phyloP scores from a whole-genome alignment of 345 rosid species.

The Citrus australasica region DNA sequence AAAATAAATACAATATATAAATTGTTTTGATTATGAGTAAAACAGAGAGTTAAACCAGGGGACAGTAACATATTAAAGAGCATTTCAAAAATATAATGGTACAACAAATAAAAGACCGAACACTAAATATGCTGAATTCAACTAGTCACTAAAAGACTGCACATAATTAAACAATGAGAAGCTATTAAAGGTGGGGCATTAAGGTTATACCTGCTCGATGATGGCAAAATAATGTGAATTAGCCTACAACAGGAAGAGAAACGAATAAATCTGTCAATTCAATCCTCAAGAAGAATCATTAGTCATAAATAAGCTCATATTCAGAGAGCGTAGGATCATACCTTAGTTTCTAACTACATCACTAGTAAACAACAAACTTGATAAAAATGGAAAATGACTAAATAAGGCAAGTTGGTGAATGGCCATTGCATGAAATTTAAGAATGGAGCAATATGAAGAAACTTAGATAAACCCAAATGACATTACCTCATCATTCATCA shows the following conservation, averaged over 20 bases:
- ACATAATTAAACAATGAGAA: background rate
- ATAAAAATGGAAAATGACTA: background rate
- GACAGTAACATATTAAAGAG: background rate
- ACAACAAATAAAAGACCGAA: background rate
- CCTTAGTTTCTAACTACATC: background rate
- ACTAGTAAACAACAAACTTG: background rate
- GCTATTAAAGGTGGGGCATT: background rate
- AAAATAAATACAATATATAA: no score
- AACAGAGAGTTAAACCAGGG: background rate
- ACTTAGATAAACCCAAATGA: background rate
- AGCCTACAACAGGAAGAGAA: conserved; percentile 60
- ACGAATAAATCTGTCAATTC: conserved; percentile 8
- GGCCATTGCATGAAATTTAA: background rate
- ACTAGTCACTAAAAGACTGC: background rate
- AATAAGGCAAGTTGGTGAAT: background rate
- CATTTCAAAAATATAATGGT: background rate
- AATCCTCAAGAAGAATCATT: background rate
- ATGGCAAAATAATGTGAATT: conserved; percentile 96
- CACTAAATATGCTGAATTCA: background rate
- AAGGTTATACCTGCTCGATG: conserved; percentile 75
- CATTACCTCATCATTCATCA: conserved; percentile 96
- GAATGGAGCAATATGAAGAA: background rate
- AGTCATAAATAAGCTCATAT: background rate
- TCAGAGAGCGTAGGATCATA: background rate
- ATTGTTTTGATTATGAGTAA: background rate